A percentile compares a stretch with the other conserved stretches of the same genome.
These are phyloP conservation scores for Erigeron philadelphicus DNA, from an alignment of 140 eudicot genomes.

Conservation along the genomic window DNA sequence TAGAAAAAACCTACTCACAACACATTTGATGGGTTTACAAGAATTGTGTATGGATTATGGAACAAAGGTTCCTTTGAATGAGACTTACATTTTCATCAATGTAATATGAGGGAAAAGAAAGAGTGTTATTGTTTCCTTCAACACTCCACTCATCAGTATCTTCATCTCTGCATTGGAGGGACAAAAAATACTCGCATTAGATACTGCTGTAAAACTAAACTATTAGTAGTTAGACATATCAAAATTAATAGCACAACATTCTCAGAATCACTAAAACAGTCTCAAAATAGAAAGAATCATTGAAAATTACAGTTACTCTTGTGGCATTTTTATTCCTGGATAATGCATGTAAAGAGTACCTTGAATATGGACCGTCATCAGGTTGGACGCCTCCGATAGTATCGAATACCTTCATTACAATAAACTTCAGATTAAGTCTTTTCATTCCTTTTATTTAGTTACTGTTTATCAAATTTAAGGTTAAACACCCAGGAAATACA, in stretches of 20 bases:
- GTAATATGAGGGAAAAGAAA: conserved; percentile 90
- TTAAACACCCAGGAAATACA: not conserved
- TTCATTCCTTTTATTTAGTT: not conserved
- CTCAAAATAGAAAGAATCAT: not conserved
- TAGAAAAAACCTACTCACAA: not conserved
- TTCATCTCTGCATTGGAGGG: conserved; percentile 63
- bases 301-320: conserved; percentile 9
- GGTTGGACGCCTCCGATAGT: conserved; percentile 56
- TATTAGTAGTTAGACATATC: conserved; percentile 13
- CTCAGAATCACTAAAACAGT: not conserved
- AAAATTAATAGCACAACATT: conserved; percentile 15
- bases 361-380: conserved; percentile 61
- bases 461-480: not conserved
- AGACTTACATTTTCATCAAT: conserved; percentile 93
- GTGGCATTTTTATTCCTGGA: conserved; percentile 16
- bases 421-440: conserved; percentile 20
- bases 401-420: conserved; percentile 67
- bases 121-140: conserved; percentile 69
- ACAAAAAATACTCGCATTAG: conserved; percentile 28
- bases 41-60: conserved; percentile 15
- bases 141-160: conserved; percentile 87
- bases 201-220: conserved; percentile 17
- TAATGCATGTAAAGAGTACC: conserved; percentile 40
- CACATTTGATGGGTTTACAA: not conserved
- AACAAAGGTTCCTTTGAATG: conserved; percentile 17